Conservation (phyloP, 768 basidiomycete species). For the Mycena amicta region DNA sequence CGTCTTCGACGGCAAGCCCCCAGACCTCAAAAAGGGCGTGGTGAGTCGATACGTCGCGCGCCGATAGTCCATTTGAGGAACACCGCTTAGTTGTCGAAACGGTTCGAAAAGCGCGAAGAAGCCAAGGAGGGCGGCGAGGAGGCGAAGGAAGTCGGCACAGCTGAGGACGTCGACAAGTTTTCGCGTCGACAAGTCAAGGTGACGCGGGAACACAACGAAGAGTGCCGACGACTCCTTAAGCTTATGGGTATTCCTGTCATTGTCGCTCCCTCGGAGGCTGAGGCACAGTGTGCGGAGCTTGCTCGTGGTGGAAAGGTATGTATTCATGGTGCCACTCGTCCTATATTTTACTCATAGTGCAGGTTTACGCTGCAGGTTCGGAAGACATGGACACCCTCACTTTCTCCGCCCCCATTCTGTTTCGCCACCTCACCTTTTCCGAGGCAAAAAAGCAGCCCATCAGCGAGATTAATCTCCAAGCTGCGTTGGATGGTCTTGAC, state of each 20-base stretch:
- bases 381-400: conserved; percentile 99
- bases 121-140: conserved; percentile 95
- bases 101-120: conserved; percentile 88
- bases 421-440: conserved; percentile 95
- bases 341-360: not conserved
- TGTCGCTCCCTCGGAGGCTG: conserved; percentile 95
- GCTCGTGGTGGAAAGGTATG: conserved; percentile 90
- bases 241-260: conserved; percentile 98
- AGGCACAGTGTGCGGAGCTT: conserved; percentile 97
- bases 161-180: conserved; percentile 90
- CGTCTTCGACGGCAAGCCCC: conserved; percentile 98
- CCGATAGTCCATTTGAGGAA: not conserved
- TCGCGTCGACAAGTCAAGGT: conserved; percentile 92
- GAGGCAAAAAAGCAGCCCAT: conserved; percentile 98
- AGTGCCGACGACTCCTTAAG: conserved; percentile 81
- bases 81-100: conserved; percentile 80
- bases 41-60: conserved; percentile 52
- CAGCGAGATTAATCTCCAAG: conserved; percentile 82
- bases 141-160: conserved; percentile 93
- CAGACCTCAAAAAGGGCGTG: conserved; percentile 95
- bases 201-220: conserved; percentile 94
- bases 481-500: conserved; percentile 82
- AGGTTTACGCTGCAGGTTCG: conserved; percentile 97
- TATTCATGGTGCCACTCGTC: not conserved
- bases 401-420: conserved; percentile 87